Conservation (phyloP, 2,329 filamentous ascomycete species). For the Teratosphaeria zuluensis region DNA sequence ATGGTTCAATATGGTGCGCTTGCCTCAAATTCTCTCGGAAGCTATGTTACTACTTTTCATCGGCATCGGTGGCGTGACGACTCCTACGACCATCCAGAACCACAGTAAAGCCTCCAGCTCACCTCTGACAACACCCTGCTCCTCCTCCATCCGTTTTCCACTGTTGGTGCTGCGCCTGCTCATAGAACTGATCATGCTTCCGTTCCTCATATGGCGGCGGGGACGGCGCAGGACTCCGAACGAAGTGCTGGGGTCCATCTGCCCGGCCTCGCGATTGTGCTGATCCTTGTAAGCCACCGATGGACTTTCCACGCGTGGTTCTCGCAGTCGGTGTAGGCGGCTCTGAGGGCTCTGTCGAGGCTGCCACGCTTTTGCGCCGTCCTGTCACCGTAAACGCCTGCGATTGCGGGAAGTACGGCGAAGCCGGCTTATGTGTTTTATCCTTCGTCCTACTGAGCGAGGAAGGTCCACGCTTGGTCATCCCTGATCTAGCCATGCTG, state of each 20-base stretch:
- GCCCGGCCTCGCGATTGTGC: not conserved
- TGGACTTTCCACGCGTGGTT: not conserved
- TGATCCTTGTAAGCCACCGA: not conserved
- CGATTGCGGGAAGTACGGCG: not conserved
- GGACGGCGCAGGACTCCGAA: constrained; percentile 8
- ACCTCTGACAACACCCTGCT: not conserved
- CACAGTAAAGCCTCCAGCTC: not conserved
- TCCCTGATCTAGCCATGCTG: not conserved
- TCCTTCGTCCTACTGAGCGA: not conserved
- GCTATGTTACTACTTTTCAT: no score
- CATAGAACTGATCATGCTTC: not conserved
- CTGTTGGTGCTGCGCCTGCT: not conserved
- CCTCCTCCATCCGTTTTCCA: not conserved
- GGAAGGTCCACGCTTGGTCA: not conserved
- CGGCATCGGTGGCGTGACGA: not conserved
- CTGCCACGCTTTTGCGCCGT: not conserved
- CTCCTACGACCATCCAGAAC: not conserved
- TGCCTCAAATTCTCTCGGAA: no score
- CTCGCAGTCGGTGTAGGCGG: not conserved
- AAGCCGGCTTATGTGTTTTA: not conserved
- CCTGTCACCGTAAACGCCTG: not conserved
- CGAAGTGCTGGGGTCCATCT: not conserved
- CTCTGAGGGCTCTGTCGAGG: not conserved
- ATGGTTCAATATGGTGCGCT: no score
- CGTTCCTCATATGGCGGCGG: constrained; percentile 4